phyloP scores from a whole-genome alignment of 306 rosid species.

The Quercus dentata region DNA sequence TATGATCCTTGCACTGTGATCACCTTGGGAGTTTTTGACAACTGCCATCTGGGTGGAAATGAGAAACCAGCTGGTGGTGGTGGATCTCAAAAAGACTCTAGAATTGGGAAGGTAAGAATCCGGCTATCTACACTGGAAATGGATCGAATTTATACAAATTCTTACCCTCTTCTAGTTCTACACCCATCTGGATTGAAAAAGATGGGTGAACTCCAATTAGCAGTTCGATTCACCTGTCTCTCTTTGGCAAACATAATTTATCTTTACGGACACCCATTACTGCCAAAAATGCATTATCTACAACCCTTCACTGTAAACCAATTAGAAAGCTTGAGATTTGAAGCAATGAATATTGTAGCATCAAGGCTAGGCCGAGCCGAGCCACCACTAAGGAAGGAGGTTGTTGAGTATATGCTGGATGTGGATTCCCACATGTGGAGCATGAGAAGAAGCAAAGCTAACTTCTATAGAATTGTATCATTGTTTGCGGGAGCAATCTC shows the following conservation, averaged over 20 bases:
- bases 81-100: conserved; percentile 45
- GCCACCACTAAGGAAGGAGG: conserved; percentile 74
- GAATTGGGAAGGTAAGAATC: conserved; percentile 75
- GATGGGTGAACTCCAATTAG: conserved; percentile 81
- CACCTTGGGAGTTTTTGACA: conserved; percentile 74
- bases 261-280: conserved; percentile 66
- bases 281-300: conserved; percentile 81
- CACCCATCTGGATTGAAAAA: conserved; percentile 61
- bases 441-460: conserved; percentile 79
- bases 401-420: conserved; percentile 83
- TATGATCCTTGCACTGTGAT: conserved; percentile 69
- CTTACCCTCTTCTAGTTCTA: conserved; percentile 65
- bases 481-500: conserved; percentile 61
- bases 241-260: conserved; percentile 65
- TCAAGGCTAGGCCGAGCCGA: conserved; percentile 71
- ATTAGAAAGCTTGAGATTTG: conserved; percentile 62
- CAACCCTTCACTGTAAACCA: conserved; percentile 89
- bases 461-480: conserved; percentile 67
- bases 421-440: conserved; percentile 95
- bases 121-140: conserved; percentile 78
- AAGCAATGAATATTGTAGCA: conserved; percentile 75
- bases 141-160: conserved; percentile 76
- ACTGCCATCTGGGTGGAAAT: conserved; percentile 58
- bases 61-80: conserved; percentile 34
- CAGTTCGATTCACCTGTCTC: conserved; percentile 68